Evolutionary conservation across 2,329 filamentous ascomycete species (phyloP).

Genomic region (Pseudocercospora ulei): DNA sequence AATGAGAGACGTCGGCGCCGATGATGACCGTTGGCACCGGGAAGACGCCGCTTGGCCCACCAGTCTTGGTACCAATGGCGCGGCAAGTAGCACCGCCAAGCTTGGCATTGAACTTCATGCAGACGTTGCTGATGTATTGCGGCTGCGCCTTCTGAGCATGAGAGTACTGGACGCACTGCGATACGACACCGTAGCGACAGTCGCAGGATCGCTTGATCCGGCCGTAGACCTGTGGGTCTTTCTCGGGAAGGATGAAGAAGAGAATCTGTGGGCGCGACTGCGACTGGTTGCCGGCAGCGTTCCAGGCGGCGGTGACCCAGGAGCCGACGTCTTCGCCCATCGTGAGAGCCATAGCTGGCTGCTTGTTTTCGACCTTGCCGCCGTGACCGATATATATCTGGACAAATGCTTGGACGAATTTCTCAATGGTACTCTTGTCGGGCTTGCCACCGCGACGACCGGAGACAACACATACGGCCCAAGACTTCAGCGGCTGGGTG

Average conservation of each 20-base stretch:
- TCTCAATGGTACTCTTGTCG: conserved; percentile 39
- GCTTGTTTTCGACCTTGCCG: conserved; percentile 44
- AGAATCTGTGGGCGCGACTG: conserved; percentile 61
- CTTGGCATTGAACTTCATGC: conserved; percentile 96
- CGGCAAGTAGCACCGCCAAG: conserved; percentile 68
- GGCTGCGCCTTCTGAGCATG: conserved; percentile 60
- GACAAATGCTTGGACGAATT: conserved; percentile 53
- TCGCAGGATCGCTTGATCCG: conserved; percentile 84
- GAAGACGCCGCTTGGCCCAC: conserved; percentile 31
- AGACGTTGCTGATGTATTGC: conserved; percentile 88
- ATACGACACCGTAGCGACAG: conserved; percentile 70
- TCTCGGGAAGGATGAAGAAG: conserved; percentile 64
- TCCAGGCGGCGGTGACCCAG: conserved; percentile 42
- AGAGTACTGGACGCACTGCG: conserved; percentile 65
- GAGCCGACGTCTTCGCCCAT: conserved; percentile 26
- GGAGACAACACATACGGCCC: conserved; percentile 63
- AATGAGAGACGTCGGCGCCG: conserved; percentile 83
- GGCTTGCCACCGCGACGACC: conserved; percentile 43
- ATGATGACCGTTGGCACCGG: conserved; percentile 65
- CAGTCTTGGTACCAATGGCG: conserved; percentile 36
- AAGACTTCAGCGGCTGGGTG: conserved; percentile 49
- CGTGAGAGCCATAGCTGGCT: conserved; percentile 39
- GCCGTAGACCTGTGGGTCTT: conserved; percentile 63
- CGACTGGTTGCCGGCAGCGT: conserved; percentile 46
- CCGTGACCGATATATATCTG: conserved; percentile 54